A percentile compares a stretch with the other conserved stretches of the same genome.
These are phyloP conservation scores for Artemisia tridentata DNA, from an alignment of 129 eudicot genomes.

Conservation along the genomic window DNA sequence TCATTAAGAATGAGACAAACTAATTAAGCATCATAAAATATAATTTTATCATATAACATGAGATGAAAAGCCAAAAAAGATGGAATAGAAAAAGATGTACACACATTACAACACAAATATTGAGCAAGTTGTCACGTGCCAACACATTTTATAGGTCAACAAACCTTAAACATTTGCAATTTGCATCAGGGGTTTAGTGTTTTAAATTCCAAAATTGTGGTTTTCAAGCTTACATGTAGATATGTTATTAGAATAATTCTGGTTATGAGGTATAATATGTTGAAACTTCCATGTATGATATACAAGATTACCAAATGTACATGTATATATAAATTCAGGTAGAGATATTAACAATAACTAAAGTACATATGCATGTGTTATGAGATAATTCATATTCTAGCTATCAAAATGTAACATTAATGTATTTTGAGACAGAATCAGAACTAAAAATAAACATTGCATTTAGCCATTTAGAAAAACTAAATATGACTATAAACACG, in stretches of 20 bases:
- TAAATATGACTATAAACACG: no score
- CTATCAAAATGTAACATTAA: no score
- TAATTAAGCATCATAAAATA: background rate
- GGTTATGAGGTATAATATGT: background rate
- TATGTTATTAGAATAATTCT: slow-evolving; percentile 1
- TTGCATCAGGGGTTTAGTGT: slow-evolving; percentile 6
- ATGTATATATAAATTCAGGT: no score
- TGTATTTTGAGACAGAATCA: no score
- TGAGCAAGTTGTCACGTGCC: slow-evolving; percentile 34
- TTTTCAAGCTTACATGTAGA: background rate
- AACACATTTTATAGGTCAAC: slow-evolving; percentile 33
- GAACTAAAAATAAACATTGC: no score
- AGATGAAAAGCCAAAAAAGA: slow-evolving; percentile 17
- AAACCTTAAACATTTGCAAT: slow-evolving; percentile 24
- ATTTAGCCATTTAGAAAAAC: no score
- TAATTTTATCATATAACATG: background rate
- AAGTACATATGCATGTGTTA: no score
- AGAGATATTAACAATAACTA: no score
- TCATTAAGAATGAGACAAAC: slow-evolving; percentile 22
- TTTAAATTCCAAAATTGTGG: background rate
- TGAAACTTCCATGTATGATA: background rate
- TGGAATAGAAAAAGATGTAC: slow-evolving; percentile 12
- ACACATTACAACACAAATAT: slow-evolving; percentile 7
- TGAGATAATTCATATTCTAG: no score
- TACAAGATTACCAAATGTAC: background rate